Evolutionary conservation across 1,284 basidiomycete genomes (phyloP).

Genomic region (Clitocybe nebularis): DNA sequence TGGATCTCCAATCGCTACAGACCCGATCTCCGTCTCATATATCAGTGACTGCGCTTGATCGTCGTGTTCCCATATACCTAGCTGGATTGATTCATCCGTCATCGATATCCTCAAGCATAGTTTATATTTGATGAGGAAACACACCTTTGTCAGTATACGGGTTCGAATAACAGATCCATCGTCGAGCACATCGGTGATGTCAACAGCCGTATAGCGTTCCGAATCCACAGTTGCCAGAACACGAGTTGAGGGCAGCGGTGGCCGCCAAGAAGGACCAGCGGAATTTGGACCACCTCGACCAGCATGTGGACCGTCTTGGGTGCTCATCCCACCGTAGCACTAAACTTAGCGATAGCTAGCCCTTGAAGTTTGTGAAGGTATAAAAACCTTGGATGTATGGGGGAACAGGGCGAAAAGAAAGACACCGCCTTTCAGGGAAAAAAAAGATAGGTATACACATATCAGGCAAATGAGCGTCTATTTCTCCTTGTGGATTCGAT

Average conservation of each 20-base stretch:
- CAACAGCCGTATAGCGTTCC: constrained; percentile 18
- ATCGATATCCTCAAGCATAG: background rate
- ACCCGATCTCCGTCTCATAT: constrained; percentile 19
- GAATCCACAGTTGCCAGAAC: constrained; percentile 17
- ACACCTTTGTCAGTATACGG: constrained; percentile 17
- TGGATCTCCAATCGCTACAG: constrained; percentile 15
- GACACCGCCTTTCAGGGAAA: too few relatives aligned
- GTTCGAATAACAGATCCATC: constrained; percentile 16
- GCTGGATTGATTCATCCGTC: constrained; percentile 6
- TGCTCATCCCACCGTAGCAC: too few relatives aligned
- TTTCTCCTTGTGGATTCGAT: too few relatives aligned
- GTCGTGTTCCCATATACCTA: constrained; percentile 13
- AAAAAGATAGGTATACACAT: too few relatives aligned
- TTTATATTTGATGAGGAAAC: background rate
- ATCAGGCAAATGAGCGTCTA: too few relatives aligned
- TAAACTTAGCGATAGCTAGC: too few relatives aligned
- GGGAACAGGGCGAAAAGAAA: too few relatives aligned
- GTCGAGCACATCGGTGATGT: constrained; percentile 17
- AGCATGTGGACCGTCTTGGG: too few relatives aligned
- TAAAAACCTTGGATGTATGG: too few relatives aligned
- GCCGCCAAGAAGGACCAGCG: background rate
- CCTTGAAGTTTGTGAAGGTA: too few relatives aligned
- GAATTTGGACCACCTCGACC: background rate
- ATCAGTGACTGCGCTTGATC: constrained; percentile 15
- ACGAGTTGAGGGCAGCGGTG: constrained; percentile 7